Conservation (phyloP, 768 basidiomycete genomes). For the Termitomyces sp. region DNA sequence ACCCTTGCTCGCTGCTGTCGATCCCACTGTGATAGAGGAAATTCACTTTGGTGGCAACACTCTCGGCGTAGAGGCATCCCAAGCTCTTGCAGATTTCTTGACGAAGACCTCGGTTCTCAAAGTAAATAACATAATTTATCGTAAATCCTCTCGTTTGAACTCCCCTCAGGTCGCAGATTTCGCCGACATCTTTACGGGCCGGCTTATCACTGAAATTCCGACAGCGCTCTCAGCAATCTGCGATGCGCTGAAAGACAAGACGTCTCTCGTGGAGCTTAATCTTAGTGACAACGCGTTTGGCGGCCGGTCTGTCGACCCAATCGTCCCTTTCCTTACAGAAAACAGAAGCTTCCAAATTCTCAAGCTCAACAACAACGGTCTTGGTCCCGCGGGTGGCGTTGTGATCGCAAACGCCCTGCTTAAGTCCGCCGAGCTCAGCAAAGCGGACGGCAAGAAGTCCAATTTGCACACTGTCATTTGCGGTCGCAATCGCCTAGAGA, state of each 20-base stretch:
- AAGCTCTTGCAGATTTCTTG: conserved; percentile 78
- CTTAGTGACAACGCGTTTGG: conserved; percentile 97
- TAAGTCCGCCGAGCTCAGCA: conserved; percentile 65
- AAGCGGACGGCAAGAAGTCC: conserved; percentile 61
- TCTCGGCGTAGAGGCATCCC: conserved; percentile 84
- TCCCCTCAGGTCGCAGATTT: conserved; percentile 80
- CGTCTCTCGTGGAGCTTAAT: conserved; percentile 80
- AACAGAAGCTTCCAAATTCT: conserved; percentile 82
- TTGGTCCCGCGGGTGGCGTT: conserved; percentile 84
- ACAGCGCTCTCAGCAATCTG: conserved; percentile 84
- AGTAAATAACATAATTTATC: conserved; percentile 37
- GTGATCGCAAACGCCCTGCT: conserved; percentile 82
- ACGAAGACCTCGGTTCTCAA: conserved; percentile 60
- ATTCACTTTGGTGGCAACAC: conserved; percentile 94
- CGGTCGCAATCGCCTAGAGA: conserved; percentile 93
- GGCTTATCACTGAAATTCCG: conserved; percentile 94
- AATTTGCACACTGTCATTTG: conserved; percentile 80
- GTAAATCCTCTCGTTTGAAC: neutral
- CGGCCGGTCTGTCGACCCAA: conserved; percentile 88
- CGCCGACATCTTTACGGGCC: conserved; percentile 96
- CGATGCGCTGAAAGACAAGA: conserved; percentile 76
- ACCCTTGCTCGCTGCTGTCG: conserved; percentile 61
- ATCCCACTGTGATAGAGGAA: conserved; percentile 70
- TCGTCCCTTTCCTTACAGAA: conserved; percentile 82
- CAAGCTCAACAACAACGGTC: conserved; percentile 93